Base-by-base conservation (phyloP, 2,329 filamentous ascomycete species). In the Colletotrichum limetticola region DNA sequence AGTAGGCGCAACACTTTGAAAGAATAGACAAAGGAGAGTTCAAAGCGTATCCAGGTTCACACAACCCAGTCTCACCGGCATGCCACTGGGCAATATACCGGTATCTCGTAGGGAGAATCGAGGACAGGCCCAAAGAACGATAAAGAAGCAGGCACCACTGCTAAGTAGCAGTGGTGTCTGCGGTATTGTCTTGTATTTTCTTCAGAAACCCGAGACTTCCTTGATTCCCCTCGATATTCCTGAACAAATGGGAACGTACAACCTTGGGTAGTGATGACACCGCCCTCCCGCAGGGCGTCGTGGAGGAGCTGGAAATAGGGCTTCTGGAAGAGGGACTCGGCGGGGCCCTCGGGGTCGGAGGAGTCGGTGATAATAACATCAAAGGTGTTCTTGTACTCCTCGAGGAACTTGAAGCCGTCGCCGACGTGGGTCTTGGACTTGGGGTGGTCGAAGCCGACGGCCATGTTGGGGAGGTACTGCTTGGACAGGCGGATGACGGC, bases 211-310 rank as follows among this genome's bases (percentile, higher is more conserved):
- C 62, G 57, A 72, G 56, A 72, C 71, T 74, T 74, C 71, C 71
- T 71, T 71, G 68, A 71, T 71, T 62, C 58, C 37, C 68, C 65
- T 55, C n/a, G 28, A 32, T 52, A 49, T 62, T 57, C 49, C 57
- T 72, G 80, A 82, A 84, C 83, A 90, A 88, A 91, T 90, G 92
- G 92, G 91, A 89, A 94, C 95, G 91, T 95, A 97, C 95, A 97
- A 99, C 97, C 97, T 98, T 99, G 97, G 83, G 97, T 99, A 86
- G 95, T 96, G 87, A 99, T 98, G 82, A 99, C 95, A 88, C 97
- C 97, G 86, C 95, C 96, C 81, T 98, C 95, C 78, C 94, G 92
- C 79, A 98, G 92, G 79, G 97, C 97, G 81, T 92, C 94, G 84
- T 93, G 89, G 75, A 99, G 91, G 78, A 99, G 92, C 90, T 98